Evolutionary conservation across 1,284 basidiomycete genomes (phyloP), one percentile per base, ranked within the genome.

Genomic region (Leccinum subfulvum): DNA sequence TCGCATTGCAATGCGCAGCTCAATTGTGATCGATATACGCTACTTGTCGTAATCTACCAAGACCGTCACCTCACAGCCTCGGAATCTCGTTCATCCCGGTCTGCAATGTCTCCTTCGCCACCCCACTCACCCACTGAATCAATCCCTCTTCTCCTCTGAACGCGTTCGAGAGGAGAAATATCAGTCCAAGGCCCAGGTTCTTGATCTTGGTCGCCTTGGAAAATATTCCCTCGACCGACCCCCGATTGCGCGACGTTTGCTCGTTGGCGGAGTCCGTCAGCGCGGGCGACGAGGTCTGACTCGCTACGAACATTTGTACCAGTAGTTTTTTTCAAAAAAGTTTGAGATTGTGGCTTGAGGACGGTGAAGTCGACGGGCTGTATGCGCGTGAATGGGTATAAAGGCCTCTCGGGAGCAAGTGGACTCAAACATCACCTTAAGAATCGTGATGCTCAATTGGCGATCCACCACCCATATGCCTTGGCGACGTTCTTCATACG

Each of bases 391-490:
- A 26, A 26, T 26, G 26, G 26, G 26, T 26, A 26, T 26, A 26
- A 26, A 26, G 26, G 26, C 26, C 26, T 26, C 26, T 26, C 1
- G 26, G 26, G 26, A 26, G 6, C 26, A 26, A 26, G 49, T 53
- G 6, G 4, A 37, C 21, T 26, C 3, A 14, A n/a, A 35, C 58
- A 75, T 64, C 63, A 93, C 94, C 84, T 97, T 98, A 66, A 98
- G 81, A 7, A 97, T 85, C 1, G 85, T 82, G 52, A 98, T 77
- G 26, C 71, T 91, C 90, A 21, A 21, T 21, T 23, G 0, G 89
- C 91, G 37, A 95, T 80, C 84, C 91, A 90, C 90, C 92, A 96
- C 1, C 85, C 92, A 69, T 93, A 93, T 3, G 90, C 88, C 62
- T 82, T 84, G 28, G 93, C 92, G 13, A 92, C 70, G 69, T 90